phyloP scores from a whole-genome alignment of 805 yeast genomes.

The Yueomyces sp. region DNA sequence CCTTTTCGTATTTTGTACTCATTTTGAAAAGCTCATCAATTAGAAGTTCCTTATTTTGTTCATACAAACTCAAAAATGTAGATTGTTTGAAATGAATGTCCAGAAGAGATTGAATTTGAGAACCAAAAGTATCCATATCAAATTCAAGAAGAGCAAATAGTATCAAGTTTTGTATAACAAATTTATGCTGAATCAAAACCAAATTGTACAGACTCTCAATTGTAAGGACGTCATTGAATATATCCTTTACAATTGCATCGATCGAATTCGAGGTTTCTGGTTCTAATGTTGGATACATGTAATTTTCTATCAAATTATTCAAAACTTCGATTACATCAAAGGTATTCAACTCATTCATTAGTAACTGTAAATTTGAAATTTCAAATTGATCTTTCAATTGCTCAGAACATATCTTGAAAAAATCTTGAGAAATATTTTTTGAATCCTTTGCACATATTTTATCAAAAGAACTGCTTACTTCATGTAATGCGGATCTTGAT shows the following conservation, averaged over 20 bases:
- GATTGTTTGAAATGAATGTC: constrained; percentile 16
- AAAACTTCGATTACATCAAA: constrained; percentile 28
- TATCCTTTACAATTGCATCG: constrained; percentile 13
- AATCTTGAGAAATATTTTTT: constrained; percentile 11
- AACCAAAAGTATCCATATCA: constrained; percentile 17
- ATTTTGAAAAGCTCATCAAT: constrained; percentile 8
- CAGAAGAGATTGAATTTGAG: constrained; percentile 12
- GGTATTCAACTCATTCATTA: constrained; percentile 29
- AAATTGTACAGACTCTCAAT: constrained; percentile 19
- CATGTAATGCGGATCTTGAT: constrained; percentile 24
- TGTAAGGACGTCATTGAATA: constrained; percentile 11
- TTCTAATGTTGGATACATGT: constrained; percentile 2
- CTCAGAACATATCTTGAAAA: constrained; percentile 16
- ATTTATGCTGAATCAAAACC: constrained; percentile 18
- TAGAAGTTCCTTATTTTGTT: constrained; percentile 12
- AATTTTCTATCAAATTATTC: constrained; percentile 25
- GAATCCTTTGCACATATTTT: constrained; percentile 25
- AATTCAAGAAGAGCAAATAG: constrained; percentile 27
- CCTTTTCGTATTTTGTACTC: constrained; percentile 14
- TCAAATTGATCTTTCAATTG: constrained; percentile 31
- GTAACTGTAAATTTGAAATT: constrained; percentile 23
- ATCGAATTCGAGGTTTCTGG: constrained; percentile 1
- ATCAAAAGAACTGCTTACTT: constrained; percentile 25
- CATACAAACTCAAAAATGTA: constrained; percentile 13
- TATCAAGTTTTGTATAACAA: constrained; percentile 23